phyloP scores from a whole-genome alignment of 352 stramenopile genomes.

The Phytophthora agathidicida region DNA sequence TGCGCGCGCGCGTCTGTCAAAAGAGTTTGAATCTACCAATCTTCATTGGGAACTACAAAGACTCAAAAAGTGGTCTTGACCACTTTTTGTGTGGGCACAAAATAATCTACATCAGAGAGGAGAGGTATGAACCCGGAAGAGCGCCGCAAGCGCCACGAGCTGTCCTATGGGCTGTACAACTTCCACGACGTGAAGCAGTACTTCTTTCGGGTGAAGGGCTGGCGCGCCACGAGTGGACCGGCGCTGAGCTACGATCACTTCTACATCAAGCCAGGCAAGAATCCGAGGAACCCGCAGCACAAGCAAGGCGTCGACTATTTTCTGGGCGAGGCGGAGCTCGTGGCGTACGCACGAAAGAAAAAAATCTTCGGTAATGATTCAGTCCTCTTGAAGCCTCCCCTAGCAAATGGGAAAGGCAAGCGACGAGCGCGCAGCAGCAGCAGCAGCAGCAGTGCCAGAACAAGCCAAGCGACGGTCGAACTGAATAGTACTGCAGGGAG shows the following conservation, averaged over 20 bases:
- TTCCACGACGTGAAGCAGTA: slow-evolving; percentile 47
- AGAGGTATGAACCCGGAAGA: slow-evolving; percentile 29
- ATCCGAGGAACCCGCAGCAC: slow-evolving; percentile 13
- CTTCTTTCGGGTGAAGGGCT: slow-evolving; percentile 19
- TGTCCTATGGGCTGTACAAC: slow-evolving; percentile 49
- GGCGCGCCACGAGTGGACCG: slow-evolving; percentile 1
- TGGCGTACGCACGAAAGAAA: slow-evolving; percentile 31
- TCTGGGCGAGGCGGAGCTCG: slow-evolving; percentile 45
- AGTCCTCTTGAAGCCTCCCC: not conserved
- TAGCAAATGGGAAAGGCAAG: not conserved
- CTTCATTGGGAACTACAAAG: too few relatives aligned
- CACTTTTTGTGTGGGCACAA: too few relatives aligned
- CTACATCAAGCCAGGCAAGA: slow-evolving; percentile 50
- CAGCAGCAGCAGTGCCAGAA: slow-evolving; percentile 19
- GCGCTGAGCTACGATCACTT: slow-evolving; percentile 51
- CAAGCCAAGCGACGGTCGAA: not conserved
- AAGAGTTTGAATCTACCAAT: too few relatives aligned
- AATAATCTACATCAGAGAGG: too few relatives aligned
- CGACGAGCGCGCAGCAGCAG: slow-evolving; percentile 20
- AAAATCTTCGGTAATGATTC: slow-evolving; percentile 40
- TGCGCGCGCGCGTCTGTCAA: too few relatives aligned
- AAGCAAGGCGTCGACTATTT: slow-evolving; percentile 45
- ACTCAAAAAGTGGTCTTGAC: too few relatives aligned
- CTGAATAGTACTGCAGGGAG: slow-evolving; percentile 7
- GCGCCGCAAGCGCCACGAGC: slow-evolving; percentile 29